Evolutionary conservation across 305 asterid genomes (phyloP).

Genomic region (Vinca major): DNA sequence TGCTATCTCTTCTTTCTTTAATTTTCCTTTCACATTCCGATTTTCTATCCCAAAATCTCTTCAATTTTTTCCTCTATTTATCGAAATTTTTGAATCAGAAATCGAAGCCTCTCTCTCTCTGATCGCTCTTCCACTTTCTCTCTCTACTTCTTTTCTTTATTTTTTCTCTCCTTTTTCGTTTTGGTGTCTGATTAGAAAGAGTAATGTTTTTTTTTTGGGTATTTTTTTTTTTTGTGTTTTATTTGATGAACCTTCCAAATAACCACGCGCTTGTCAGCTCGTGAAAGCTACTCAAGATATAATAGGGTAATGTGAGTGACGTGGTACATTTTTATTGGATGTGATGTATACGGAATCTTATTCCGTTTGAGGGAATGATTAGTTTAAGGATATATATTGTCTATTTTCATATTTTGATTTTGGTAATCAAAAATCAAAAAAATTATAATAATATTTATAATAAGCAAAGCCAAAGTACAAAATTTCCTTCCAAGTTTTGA

Average conservation of each 20-base stretch:
- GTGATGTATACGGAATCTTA: background rate
- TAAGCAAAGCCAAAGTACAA: background rate
- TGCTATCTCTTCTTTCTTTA: slow-evolving; percentile 17
- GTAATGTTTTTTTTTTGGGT: slow-evolving; percentile 13
- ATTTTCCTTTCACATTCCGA: slow-evolving; percentile 18
- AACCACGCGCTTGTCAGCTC: background rate
- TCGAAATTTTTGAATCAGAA: slow-evolving; percentile 11
- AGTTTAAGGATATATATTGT: slow-evolving; percentile 12
- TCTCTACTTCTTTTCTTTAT: slow-evolving; percentile 18
- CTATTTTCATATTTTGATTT: background rate
- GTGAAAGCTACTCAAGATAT: background rate
- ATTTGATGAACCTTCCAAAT: background rate
- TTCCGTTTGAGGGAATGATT: background rate
- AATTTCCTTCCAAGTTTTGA: background rate
- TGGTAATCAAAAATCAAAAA: background rate
- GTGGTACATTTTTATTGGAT: slow-evolving; percentile 5
- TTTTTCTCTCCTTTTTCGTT: slow-evolving; percentile 25
- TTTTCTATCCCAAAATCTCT: slow-evolving; percentile 8
- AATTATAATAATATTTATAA: background rate
- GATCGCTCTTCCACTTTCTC: slow-evolving; percentile 26
- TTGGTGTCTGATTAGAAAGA: slow-evolving; percentile 29
- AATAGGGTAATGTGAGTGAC: background rate
- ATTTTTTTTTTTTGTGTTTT: slow-evolving; percentile 10
- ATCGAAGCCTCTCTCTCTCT: slow-evolving; percentile 30
- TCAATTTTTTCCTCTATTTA: slow-evolving; percentile 7